Evolutionary conservation across 495 filamentous ascomycete genomes (phyloP).

Genomic region (Penicillium parvum): DNA sequence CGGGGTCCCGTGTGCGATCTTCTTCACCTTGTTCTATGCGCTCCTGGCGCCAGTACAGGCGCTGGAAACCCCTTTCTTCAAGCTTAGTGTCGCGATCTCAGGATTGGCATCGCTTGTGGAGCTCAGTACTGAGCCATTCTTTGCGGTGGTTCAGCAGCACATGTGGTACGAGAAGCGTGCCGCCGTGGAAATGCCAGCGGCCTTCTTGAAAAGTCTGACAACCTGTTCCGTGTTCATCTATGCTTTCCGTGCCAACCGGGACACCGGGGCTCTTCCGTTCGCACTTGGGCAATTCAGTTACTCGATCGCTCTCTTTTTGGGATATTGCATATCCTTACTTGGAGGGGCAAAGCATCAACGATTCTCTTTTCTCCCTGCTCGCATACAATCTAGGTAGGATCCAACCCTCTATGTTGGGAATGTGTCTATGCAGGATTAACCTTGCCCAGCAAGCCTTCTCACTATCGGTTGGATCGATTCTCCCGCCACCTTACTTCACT

Average conservation of each 20-base stretch:
- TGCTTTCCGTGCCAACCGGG: conserved; percentile 40
- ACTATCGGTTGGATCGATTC: conserved; percentile 59
- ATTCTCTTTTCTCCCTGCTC: conserved; percentile 54
- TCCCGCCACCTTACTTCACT: conserved; percentile 62
- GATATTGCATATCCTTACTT: conserved; percentile 57
- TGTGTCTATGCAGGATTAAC: not conserved
- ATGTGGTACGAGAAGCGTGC: conserved; percentile 77
- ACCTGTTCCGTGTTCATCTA: conserved; percentile 64
- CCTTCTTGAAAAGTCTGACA: conserved; percentile 66
- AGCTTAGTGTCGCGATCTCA: conserved; percentile 61
- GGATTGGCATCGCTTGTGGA: conserved; percentile 74
- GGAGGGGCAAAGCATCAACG: conserved; percentile 37
- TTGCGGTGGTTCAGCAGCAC: conserved; percentile 74
- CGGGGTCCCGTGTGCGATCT: conserved; percentile 58
- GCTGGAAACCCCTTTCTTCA: conserved; percentile 55
- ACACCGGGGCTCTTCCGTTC: conserved; percentile 79
- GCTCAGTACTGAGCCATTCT: conserved; percentile 77
- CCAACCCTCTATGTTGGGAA: not conserved
- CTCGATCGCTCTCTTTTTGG: conserved; percentile 57
- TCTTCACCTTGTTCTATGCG: conserved; percentile 63
- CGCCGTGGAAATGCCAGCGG: conserved; percentile 71
- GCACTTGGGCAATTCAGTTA: conserved; percentile 83
- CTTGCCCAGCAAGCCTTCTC: conserved; percentile 19
- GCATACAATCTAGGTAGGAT: conserved; percentile 43
- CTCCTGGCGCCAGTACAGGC: conserved; percentile 52